These are phyloP conservation scores for Apiospora saccharicola DNA, from an alignment of 2,329 filamentous ascomycete species.

Conservation along the genomic window DNA sequence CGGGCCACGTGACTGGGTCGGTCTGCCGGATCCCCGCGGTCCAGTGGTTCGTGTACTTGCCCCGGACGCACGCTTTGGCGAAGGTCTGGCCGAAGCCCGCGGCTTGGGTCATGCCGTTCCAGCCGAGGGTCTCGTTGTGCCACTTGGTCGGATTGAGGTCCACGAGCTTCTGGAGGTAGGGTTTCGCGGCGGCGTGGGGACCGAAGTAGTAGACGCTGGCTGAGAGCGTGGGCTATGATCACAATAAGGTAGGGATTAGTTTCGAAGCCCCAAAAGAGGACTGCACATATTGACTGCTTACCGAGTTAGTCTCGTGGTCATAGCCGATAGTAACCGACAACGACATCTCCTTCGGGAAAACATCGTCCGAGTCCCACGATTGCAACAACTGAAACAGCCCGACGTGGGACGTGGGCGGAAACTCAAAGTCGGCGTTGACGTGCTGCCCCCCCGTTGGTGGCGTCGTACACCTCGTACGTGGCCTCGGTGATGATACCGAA, in stretches of 20 bases:
- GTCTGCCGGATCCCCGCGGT: background rate
- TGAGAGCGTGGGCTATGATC: background rate
- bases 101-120: background rate
- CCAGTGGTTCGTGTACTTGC: background rate
- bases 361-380: background rate
- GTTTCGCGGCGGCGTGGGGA: background rate
- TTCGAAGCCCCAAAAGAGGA: background rate
- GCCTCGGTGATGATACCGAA: constrained; percentile 25
- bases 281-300: background rate
- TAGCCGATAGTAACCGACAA: background rate
- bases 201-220: background rate
- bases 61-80: background rate
- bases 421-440: constrained; percentile 25
- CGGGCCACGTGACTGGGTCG: background rate
- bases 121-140: background rate
- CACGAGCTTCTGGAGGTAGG: background rate
- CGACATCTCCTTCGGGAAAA: background rate
- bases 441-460: constrained; percentile 27
- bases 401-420: no score
- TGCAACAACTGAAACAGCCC: background rate
- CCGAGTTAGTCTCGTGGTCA: background rate
- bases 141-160: background rate
- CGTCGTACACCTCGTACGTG: constrained; percentile 11
- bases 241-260: no score
- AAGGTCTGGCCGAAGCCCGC: background rate